Conservation (phyloP, 1,139 yeast species). For the Pichia kudriavzevii region DNA sequence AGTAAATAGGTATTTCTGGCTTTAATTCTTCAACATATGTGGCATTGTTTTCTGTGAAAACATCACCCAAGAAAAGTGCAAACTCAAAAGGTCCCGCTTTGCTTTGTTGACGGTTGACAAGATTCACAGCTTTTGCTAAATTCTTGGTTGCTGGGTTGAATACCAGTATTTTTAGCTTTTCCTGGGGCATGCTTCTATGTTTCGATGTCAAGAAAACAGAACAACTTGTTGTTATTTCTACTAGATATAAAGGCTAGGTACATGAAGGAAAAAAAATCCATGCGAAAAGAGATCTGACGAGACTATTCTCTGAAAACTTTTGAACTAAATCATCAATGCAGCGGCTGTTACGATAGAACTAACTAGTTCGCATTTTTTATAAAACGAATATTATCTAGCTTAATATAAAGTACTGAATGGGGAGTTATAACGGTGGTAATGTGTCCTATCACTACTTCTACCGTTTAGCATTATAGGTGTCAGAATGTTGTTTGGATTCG, state of each 20-base stretch:
- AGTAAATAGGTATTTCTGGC: constrained; percentile 19
- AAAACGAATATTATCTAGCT: not conserved
- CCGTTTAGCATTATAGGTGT: constrained; percentile 25
- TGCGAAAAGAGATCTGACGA: too few relatives aligned
- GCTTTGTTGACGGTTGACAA: constrained; percentile 41
- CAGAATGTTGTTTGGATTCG: constrained; percentile 31
- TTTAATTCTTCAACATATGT: not conserved
- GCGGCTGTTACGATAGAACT: too few relatives aligned
- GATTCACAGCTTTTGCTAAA: constrained; percentile 37
- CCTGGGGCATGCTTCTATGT: not conserved
- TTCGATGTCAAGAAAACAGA: not conserved
- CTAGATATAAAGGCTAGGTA: not conserved
- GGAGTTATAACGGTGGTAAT: constrained; percentile 23
- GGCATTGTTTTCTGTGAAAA: constrained; percentile 16
- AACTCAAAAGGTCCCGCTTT: constrained; percentile 63
- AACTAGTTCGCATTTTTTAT: too few relatives aligned
- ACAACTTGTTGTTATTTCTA: not conserved
- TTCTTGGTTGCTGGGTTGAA: constrained; percentile 40
- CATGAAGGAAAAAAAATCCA: constrained; percentile 2
- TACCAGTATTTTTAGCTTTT: constrained; percentile 27
- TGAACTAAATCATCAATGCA: too few relatives aligned
- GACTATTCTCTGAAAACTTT: too few relatives aligned
- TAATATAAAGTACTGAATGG: constrained; percentile 30
- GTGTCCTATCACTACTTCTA: constrained; percentile 15
- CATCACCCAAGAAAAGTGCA: constrained; percentile 46